Conservation (phyloP, 176 grass and related monocot species). For the Pontederia crassipes region DNA sequence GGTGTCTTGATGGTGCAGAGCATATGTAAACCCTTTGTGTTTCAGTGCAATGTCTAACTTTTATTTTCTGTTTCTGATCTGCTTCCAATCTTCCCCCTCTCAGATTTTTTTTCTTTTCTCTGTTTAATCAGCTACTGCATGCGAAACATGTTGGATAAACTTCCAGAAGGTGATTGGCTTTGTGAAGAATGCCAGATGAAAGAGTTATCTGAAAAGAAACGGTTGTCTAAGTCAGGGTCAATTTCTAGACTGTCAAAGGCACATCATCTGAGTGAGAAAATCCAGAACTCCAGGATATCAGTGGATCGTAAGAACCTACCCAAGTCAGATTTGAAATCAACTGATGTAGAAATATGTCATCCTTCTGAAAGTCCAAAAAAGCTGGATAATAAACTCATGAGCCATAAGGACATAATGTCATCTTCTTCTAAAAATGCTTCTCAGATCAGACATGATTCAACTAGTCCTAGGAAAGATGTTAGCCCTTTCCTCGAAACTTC, state of each 20-base stretch:
- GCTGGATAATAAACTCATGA: constrained; percentile 34
- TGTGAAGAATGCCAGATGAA: constrained; percentile 90
- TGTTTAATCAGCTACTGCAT: constrained; percentile 78
- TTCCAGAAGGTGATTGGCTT: constrained; percentile 92
- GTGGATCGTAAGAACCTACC: constrained; percentile 36
- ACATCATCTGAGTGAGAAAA: constrained; percentile 27
- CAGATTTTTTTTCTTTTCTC: constrained; percentile 21
- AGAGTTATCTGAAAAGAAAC: constrained; percentile 21
- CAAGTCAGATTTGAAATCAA: constrained; percentile 15
- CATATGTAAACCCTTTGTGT: constrained; percentile 58
- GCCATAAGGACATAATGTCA: constrained; percentile 1
- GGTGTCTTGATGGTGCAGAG: constrained; percentile 89
- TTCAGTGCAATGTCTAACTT: constrained; percentile 5
- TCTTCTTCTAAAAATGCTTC: constrained; percentile 1
- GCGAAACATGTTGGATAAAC: constrained; percentile 70
- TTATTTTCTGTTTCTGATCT: neutral
- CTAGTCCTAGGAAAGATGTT: constrained; percentile 30
- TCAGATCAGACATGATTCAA: constrained; percentile 17
- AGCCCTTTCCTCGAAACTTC: constrained; percentile 33
- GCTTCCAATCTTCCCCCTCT: neutral
- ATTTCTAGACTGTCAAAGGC: constrained; percentile 21
- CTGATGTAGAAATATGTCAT: constrained; percentile 28
- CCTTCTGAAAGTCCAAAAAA: constrained; percentile 41
- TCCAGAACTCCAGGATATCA: constrained; percentile 23
- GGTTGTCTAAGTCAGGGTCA: neutral